Conservation (phyloP, 345 rosid species). For the Salix dunnii region DNA sequence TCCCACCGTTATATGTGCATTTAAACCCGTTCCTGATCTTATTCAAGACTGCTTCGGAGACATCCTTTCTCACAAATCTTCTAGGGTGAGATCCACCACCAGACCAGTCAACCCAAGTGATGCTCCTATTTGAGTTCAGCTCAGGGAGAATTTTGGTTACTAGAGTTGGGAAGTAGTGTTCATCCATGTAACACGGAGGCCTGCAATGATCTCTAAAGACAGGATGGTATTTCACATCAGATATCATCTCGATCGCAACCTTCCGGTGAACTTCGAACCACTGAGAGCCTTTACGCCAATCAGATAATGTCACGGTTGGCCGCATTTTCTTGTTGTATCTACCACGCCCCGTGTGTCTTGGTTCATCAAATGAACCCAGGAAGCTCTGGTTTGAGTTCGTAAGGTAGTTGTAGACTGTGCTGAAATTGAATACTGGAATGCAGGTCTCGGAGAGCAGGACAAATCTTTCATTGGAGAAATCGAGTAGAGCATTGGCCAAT, state of each 20-base stretch:
- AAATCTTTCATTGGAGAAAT: constrained; percentile 29
- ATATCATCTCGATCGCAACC: constrained; percentile 13
- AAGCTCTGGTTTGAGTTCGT: constrained; percentile 25
- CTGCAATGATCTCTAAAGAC: constrained; percentile 19
- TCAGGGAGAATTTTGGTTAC: constrained; percentile 18
- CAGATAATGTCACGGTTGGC: constrained; percentile 19
- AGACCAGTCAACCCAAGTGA: constrained; percentile 46
- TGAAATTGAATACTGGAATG: constrained; percentile 37
- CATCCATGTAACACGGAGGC: constrained; percentile 37
- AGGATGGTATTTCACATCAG: constrained; percentile 29
- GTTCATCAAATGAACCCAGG: constrained; percentile 30
- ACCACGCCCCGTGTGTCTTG: constrained; percentile 21
- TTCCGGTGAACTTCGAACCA: constrained; percentile 31
- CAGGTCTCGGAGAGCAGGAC: constrained; percentile 36
- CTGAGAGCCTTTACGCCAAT: constrained; percentile 38
- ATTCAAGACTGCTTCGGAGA: constrained; percentile 22
- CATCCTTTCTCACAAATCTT: constrained; percentile 24
- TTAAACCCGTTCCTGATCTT: constrained; percentile 16
- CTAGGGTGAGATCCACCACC: constrained; percentile 31
- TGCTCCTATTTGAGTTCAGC: constrained; percentile 27
- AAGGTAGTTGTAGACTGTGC: constrained; percentile 29
- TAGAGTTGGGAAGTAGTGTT: constrained; percentile 35
- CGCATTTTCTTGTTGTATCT: constrained; percentile 36
- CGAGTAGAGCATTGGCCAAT: constrained; percentile 34
- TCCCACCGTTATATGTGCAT: constrained; percentile 22